These are phyloP conservation scores for Stephania japonica DNA, from an alignment of 164 flowering plant species.

Conservation along the genomic window DNA sequence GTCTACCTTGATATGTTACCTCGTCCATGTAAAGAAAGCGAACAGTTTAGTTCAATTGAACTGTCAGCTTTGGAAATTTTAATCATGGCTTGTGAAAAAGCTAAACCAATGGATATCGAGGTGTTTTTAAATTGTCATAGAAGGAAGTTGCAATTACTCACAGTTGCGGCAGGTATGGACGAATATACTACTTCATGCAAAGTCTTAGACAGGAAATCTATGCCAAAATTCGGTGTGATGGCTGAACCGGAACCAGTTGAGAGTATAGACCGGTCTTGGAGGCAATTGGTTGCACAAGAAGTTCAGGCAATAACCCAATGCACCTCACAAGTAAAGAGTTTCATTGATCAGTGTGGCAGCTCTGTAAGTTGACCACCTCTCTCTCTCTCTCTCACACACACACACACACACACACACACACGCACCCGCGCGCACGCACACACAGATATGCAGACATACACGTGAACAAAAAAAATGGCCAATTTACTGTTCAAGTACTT, in stretches of 20 bases:
- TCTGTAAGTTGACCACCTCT: constrained; percentile 40
- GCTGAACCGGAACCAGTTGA: constrained; percentile 43
- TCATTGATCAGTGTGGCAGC: constrained; percentile 35
- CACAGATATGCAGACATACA: too few species aligned
- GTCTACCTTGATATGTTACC: constrained; percentile 37
- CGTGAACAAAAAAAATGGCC: too few species aligned
- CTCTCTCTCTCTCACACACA: too few species aligned
- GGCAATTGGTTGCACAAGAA: constrained; percentile 58
- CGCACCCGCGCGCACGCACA: too few species aligned
- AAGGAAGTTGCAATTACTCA: constrained; percentile 64
- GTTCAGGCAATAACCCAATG: constrained; percentile 62
- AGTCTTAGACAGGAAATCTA: constrained; percentile 21
- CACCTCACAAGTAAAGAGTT: constrained; percentile 52
- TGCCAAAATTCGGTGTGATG: constrained; percentile 18
- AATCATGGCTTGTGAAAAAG: constrained; percentile 62
- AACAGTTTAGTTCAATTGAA: constrained; percentile 47
- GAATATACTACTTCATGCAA: constrained; percentile 28
- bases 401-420: too few species aligned
- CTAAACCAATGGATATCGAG: constrained; percentile 47
- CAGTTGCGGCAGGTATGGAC: constrained; percentile 54
- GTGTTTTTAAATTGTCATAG: constrained; percentile 52
- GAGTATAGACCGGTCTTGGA: constrained; percentile 36
- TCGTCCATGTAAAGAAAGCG: constrained; percentile 29
- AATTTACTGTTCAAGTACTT: too few species aligned
- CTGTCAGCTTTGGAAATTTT: constrained; percentile 65